Base-by-base conservation (phyloP, 768 basidiomycete species). In the Boletus barrowsii region DNA sequence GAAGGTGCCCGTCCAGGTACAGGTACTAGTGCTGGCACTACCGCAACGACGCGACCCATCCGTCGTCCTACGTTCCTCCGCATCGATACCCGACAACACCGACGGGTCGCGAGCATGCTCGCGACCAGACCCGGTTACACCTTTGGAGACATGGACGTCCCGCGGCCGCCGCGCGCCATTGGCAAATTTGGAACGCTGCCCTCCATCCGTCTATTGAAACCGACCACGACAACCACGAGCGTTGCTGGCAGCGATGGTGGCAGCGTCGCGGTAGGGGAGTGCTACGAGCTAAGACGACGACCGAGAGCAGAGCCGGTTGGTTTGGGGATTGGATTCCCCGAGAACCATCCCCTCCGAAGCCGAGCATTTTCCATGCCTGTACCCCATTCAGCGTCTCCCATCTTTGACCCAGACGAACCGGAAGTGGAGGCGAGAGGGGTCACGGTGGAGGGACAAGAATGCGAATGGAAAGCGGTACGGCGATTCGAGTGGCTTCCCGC, bases 321-420 rank as follows among this genome's bases (percentile, higher is more conserved):
- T 24, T 55, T 68, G 9, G 68, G 66, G 29, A 58, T 68, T 32
- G 63, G 66, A 10, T 62, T 70, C 46, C 68, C 67, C 17, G 61
- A 65, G 37, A 55, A 49, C 22, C 63, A 69, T 17, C 66, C 57
- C 10, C 40, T 60, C 5, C 57, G 51, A 3, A 33, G 43, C 41
- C 67, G 68, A 0, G 56, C 61, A 7, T 58, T 52, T 26, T 63
- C 55, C 26, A 59, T 63, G 61, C 66, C 68, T 2, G 36, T 57
- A 1, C 40, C 51, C 17, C 13, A n/a, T 5, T 41, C 45, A 9
- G 14, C 40, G 1, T 42, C 59, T 14, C 49, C 60, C 3, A 2
- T 43, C 1, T 47, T n/a, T 15, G 33, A 41, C 7, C 5, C 6
- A 5, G 15, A 35, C 11, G 29, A 33, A 22, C 13, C 10, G 9